Evolutionary conservation across 2,329 filamentous ascomycete genomes (phyloP), one percentile per base, ranked within the genome.

Genomic region (Talaromyces sp.): DNA sequence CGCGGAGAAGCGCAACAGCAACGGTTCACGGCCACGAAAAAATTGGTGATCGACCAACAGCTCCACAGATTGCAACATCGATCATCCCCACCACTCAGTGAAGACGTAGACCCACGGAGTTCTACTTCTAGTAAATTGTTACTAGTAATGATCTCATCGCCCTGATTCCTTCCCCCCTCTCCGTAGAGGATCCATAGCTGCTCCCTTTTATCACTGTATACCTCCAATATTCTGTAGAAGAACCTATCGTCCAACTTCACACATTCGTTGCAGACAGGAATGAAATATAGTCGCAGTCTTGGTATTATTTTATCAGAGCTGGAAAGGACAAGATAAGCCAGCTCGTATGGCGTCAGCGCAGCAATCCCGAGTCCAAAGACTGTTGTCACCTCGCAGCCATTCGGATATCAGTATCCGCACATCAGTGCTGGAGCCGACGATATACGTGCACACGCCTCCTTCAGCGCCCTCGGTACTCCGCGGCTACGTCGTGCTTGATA

Each of bases 401-500:
- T 52, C 48, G 21, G 48, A 29, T 7, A 19, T 61, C 5, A 48
- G 51, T 4, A 43, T 43, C n/a, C 57, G 38, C 17, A 57, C 57
- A 41, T 14, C 51, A 1, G 21, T 61, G 38, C 14, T 61, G 8
- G 59, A 61, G 19, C 55, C 56, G 55, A 52, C 55, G 48, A 61
- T 61, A 21, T 61, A 54, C 48, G 59, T 61, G 35, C 55, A 57
- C 32, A 26, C 59, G 11, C 48, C 48, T 1, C 24, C 54, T 10
- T 48, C 38, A 4, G 24, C 59, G 38, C 59, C 59, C 10, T 61
- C 59, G 4, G 59, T 61, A 10, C 41, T 61, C 27, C 59, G 59
- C 31, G 59, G 59, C 52, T 38, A 50, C 12, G 21, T 61, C 43
- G 43, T 54, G 21, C 11, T 61, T 5, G 21, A 29, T 21, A 31